These are phyloP conservation scores for Penstemon eatonii DNA, from an alignment of 257 asterid genomes.

Conservation along the genomic window DNA sequence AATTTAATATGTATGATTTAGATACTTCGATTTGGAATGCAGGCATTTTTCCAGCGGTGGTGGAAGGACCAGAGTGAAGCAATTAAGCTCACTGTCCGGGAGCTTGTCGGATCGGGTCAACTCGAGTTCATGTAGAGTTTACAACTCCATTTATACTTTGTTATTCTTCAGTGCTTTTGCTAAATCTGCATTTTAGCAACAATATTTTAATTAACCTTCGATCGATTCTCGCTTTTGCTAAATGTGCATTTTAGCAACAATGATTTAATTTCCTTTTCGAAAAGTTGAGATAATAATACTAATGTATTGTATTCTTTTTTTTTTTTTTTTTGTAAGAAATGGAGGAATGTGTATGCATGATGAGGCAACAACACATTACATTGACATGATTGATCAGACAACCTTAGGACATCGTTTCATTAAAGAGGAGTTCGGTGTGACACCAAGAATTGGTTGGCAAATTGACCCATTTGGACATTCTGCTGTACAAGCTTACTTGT, in stretches of 20 bases:
- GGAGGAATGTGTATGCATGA: slow-evolving; percentile 61
- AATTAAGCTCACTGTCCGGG: slow-evolving; percentile 29
- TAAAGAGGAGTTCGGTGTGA: slow-evolving; percentile 39
- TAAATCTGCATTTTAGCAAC: background rate
- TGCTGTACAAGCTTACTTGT: slow-evolving; percentile 51
- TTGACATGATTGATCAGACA: slow-evolving; percentile 55
- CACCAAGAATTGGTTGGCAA: slow-evolving; percentile 55
- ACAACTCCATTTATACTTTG: no score
- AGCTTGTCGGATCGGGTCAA: slow-evolving; percentile 45
- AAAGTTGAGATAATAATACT: background rate
- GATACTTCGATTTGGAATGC: slow-evolving; percentile 19
- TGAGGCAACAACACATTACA: slow-evolving; percentile 52
- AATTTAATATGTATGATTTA: background rate
- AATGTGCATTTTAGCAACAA: no score
- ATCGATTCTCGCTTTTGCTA: background rate
- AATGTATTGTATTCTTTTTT: background rate
- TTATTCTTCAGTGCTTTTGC: no score
- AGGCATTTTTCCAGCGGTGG: slow-evolving; percentile 56
- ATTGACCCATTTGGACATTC: slow-evolving; percentile 59
- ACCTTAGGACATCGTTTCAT: slow-evolving; percentile 44
- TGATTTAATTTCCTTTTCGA: no score
- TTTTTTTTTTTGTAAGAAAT: slow-evolving; percentile 31
- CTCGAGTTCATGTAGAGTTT: slow-evolving; percentile 43
- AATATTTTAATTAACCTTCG: background rate
- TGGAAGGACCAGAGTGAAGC: slow-evolving; percentile 44